Percentiles rank a stretch among this genome's conserved stretches.
Evolutionary conservation across 371 early-diverging fungal genomes (phyloP).

Genomic region (Mucor irregularis): DNA sequence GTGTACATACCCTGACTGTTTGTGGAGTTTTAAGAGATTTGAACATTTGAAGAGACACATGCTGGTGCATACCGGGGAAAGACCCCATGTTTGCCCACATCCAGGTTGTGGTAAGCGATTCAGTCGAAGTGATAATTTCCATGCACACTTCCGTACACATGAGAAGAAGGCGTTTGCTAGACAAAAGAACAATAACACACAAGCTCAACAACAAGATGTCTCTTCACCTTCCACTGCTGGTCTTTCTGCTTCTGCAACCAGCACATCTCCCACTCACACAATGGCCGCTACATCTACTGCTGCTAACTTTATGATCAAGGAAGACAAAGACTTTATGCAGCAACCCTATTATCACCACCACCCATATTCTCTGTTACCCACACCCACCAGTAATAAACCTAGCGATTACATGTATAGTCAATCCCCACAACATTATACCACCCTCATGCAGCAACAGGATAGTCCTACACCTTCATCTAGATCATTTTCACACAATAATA

Average conservation of each 20-base stretch:
- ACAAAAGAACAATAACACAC: slow-evolving; percentile 19
- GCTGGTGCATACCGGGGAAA: slow-evolving; percentile 69
- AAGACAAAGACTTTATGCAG: slow-evolving; percentile 9
- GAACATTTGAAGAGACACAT: slow-evolving; percentile 87
- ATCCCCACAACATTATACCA: neutral
- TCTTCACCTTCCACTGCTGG: neutral
- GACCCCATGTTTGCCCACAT: slow-evolving; percentile 67
- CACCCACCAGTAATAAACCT: slow-evolving; percentile 14
- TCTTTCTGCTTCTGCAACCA: neutral
- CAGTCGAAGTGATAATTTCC: slow-evolving; percentile 76
- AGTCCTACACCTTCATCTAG: slow-evolving; percentile 1
- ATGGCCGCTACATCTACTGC: slow-evolving; percentile 1
- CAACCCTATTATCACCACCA: slow-evolving; percentile 14
- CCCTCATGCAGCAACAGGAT: neutral
- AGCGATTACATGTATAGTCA: slow-evolving; percentile 10
- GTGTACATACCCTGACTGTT: slow-evolving; percentile 56
- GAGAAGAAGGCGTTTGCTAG: slow-evolving; percentile 40
- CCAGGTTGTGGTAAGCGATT: slow-evolving; percentile 74
- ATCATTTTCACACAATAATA: neutral
- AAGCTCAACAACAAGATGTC: slow-evolving; percentile 11
- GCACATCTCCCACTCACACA: too few relatives aligned
- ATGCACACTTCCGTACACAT: slow-evolving; percentile 62
- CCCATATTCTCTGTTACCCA: slow-evolving; percentile 19
- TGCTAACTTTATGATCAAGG: slow-evolving; percentile 7
- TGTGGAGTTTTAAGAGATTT: slow-evolving; percentile 73